These are phyloP conservation scores for Penicillium polonicum DNA, from an alignment of 2,329 filamentous ascomycete genomes.

Conservation along the genomic window DNA sequence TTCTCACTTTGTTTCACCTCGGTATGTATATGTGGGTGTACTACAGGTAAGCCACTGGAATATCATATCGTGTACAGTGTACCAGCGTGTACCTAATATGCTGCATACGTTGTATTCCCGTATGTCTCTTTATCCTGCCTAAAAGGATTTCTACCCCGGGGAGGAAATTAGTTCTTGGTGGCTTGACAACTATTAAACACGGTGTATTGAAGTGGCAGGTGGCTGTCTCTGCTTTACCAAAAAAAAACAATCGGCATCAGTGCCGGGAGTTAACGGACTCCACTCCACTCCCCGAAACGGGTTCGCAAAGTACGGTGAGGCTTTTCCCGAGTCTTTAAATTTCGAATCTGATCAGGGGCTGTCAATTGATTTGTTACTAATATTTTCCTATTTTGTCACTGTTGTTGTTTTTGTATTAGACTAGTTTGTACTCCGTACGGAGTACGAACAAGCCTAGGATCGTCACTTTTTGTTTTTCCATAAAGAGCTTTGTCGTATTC, in stretches of 20 bases:
- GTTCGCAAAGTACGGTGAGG: conserved; percentile 28
- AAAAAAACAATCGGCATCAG: conserved; percentile 18
- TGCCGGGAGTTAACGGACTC: conserved; percentile 18
- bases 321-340: conserved; percentile 9
- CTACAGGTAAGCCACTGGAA: background rate
- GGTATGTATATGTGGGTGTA: conserved; percentile 5
- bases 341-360: conserved; percentile 7
- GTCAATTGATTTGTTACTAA: conserved; percentile 3
- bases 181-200: conserved; percentile 15
- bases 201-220: conserved; percentile 19
- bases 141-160: background rate
- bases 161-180: conserved; percentile 4
- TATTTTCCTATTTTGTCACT: background rate
- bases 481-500: conserved; percentile 2
- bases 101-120: background rate
- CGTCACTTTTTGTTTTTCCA: background rate
- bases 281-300: conserved; percentile 20
- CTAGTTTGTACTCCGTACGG: background rate
- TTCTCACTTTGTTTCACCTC: conserved; percentile 20
- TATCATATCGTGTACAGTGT: background rate
- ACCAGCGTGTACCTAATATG: background rate
- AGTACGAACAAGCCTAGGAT: background rate
- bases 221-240: background rate
- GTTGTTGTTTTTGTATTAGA: background rate
- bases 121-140: background rate